Percentiles rank a stretch among this genome's conserved stretches.
These are phyloP conservation scores for Nemania sp. DNA, from an alignment of 2,329 filamentous ascomycete species.

Conservation along the genomic window DNA sequence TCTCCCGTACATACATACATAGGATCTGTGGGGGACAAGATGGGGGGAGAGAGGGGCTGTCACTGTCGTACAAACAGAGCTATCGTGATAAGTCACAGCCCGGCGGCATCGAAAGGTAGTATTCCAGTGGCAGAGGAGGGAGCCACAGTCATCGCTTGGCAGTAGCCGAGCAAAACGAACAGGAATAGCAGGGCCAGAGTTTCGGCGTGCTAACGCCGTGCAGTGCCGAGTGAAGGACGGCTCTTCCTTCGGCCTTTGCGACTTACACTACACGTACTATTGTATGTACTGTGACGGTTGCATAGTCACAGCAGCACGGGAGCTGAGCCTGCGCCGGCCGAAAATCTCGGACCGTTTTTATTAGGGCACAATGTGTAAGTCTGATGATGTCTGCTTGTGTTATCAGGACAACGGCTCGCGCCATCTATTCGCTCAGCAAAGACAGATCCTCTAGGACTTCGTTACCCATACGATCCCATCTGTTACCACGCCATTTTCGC, in stretches of 20 bases:
- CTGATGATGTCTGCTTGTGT: too few species aligned
- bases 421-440: background rate
- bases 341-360: background rate
- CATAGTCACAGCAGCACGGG: background rate
- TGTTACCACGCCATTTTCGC: background rate
- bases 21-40: background rate
- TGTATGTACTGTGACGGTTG: background rate
- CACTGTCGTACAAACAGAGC: slow-evolving; percentile 30
- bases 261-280: background rate
- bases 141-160: slow-evolving; percentile 24
- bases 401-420: too few species aligned
- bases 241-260: slow-evolving; percentile 12
- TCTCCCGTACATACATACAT: slow-evolving; percentile 1
- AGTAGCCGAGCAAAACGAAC: slow-evolving; percentile 23
- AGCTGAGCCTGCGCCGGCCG: background rate
- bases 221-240: background rate
- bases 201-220: slow-evolving; percentile 10
- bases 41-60: background rate
- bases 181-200: slow-evolving; percentile 7
- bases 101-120: slow-evolving; percentile 22
- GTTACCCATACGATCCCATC: background rate
- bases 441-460: slow-evolving; percentile 1
- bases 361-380: background rate
- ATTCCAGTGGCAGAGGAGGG: slow-evolving; percentile 16
- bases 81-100: slow-evolving; percentile 27